Evolutionary conservation across 1,139 yeast species (phyloP).

Genomic region (Blastobotrys ciferrii): DNA sequence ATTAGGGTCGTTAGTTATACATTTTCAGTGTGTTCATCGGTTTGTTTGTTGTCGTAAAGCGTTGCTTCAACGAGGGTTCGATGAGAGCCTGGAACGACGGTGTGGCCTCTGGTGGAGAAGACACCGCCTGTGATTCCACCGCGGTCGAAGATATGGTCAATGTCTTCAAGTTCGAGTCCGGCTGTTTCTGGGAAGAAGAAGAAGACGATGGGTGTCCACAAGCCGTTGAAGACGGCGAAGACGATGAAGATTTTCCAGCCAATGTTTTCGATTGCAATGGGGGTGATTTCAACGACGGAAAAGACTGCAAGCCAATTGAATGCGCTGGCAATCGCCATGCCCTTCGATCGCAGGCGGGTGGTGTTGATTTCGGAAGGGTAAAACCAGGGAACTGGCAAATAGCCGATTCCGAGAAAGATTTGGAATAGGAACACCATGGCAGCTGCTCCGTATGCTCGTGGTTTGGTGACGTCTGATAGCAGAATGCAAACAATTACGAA

Average conservation of each 20-base stretch:
- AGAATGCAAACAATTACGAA: conserved; percentile 9
- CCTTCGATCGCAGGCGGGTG: conserved; percentile 56
- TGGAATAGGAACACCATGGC: conserved; percentile 16
- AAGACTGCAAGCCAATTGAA: conserved; percentile 52
- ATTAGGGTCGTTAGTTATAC: background rate
- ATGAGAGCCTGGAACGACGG: conserved; percentile 15
- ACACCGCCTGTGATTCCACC: conserved; percentile 18
- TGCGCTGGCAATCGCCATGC: conserved; percentile 44
- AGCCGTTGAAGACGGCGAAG: conserved; percentile 44
- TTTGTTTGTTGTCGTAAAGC: conserved; percentile 5
- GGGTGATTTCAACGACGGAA: conserved; percentile 43
- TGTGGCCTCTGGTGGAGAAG: conserved; percentile 12
- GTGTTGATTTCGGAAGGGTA: conserved; percentile 64
- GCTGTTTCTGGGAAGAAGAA: conserved; percentile 46
- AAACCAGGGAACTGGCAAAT: conserved; percentile 32
- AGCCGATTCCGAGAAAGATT: conserved; percentile 11
- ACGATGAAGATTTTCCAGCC: conserved; percentile 39
- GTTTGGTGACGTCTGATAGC: conserved; percentile 6
- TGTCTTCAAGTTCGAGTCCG: conserved; percentile 41
- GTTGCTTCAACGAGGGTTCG: conserved; percentile 11
- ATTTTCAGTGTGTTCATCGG: background rate
- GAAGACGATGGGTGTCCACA: conserved; percentile 55
- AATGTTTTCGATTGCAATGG: conserved; percentile 40
- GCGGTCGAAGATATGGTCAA: conserved; percentile 42
- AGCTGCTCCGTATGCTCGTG: conserved; percentile 14